Percentiles rank a stretch among this genome's conserved stretches.
Conservation (phyloP, 2,329 filamentous ascomycete species). For the Cordyceps cateniannulata region DNA sequence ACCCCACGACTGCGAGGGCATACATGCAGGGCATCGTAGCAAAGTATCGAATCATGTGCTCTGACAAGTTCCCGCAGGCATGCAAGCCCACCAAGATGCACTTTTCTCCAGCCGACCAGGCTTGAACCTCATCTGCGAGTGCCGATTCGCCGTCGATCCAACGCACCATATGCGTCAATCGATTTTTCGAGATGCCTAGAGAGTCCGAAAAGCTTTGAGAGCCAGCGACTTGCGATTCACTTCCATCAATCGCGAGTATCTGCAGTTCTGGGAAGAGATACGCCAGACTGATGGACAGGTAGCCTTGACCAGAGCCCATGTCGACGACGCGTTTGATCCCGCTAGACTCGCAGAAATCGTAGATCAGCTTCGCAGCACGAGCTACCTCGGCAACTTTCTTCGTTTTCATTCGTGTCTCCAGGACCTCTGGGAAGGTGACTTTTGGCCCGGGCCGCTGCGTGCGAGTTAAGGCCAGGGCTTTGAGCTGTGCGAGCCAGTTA, state of each 20-base stretch:
- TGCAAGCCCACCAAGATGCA: constrained; percentile 28
- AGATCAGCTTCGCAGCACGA: constrained; percentile 21
- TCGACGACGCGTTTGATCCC: constrained; percentile 22
- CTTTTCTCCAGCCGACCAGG: constrained; percentile 21
- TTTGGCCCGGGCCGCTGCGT: constrained; percentile 15
- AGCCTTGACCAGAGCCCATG: constrained; percentile 25
- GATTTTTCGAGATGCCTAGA: constrained; percentile 18
- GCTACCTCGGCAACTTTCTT: constrained; percentile 27
- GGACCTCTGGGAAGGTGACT: constrained; percentile 17
- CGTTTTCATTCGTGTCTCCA: constrained; percentile 23
- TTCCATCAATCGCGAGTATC: constrained; percentile 26
- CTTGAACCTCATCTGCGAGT: constrained; percentile 19
- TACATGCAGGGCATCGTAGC: constrained; percentile 17
- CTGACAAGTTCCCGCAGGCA: constrained; percentile 27
- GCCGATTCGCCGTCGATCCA: constrained; percentile 23
- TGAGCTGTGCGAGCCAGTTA: constrained; percentile 19
- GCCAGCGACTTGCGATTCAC: constrained; percentile 23
- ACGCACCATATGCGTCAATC: constrained; percentile 20
- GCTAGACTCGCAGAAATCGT: constrained; percentile 18
- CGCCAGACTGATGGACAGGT: constrained; percentile 24
- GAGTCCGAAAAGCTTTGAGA: constrained; percentile 20
- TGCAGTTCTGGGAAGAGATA: constrained; percentile 22
- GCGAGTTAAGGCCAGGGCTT: constrained; percentile 20
- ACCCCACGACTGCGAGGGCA: constrained; percentile 23
- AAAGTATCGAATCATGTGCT: constrained; percentile 28